These are phyloP conservation scores for Aureobasidium uvarum DNA, from an alignment of 2,329 filamentous ascomycete genomes.

Conservation along the genomic window DNA sequence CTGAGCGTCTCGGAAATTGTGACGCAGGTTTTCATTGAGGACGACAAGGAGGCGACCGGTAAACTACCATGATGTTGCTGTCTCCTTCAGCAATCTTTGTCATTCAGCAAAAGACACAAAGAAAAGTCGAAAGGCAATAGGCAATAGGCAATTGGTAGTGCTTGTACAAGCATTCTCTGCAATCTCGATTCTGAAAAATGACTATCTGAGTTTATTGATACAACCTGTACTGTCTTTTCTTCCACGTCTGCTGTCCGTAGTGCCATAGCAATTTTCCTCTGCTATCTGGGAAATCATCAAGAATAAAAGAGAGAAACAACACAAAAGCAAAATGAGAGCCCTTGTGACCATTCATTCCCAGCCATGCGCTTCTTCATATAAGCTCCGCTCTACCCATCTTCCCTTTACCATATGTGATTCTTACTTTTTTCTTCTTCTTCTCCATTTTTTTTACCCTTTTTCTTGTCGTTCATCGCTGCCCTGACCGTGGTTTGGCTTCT, in stretches of 20 bases:
- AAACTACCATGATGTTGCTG: too few species aligned
- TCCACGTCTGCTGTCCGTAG: constrained; percentile 10
- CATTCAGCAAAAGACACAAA: too few species aligned
- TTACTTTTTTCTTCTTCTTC: background rate
- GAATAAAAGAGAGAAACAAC: background rate
- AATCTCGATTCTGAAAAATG: background rate
- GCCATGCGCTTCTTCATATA: background rate
- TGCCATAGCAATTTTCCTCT: background rate
- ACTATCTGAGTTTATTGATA: constrained; percentile 8
- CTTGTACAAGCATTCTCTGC: background rate
- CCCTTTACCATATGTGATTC: background rate
- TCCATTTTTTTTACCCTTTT: background rate
- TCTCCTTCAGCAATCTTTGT: too few species aligned
- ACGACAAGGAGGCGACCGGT: too few species aligned
- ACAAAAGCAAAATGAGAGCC: background rate
- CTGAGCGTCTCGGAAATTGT: too few species aligned
- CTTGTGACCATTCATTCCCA: background rate
- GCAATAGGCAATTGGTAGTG: too few species aligned
- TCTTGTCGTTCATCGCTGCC: background rate
- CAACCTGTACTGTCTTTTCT: constrained; percentile 3
- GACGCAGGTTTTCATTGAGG: too few species aligned
- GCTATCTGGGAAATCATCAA: background rate
- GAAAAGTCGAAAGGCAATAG: too few species aligned
- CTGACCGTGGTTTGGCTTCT: background rate
- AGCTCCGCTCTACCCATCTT: background rate